Percentiles rank a stretch among this genome's conserved stretches.
phyloP scores from a whole-genome alignment of 805 yeast species.

The Ogataea minuta region DNA sequence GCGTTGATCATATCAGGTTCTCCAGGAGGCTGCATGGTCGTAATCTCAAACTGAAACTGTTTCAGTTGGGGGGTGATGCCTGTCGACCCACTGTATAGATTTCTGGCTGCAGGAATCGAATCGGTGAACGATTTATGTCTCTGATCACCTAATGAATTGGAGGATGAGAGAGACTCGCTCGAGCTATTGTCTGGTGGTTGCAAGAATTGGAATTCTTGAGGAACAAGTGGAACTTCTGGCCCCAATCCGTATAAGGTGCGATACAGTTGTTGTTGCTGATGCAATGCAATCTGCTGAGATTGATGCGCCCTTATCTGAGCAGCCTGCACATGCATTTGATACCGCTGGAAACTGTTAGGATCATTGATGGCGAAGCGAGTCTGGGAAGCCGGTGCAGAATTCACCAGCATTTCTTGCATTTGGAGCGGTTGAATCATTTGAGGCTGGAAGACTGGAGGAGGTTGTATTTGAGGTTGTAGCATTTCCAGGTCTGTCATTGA shows the following conservation, averaged over 20 bases:
- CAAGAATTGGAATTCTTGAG: conserved; percentile 1
- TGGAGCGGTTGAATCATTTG: conserved; percentile 3
- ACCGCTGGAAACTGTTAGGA: conserved; percentile 14
- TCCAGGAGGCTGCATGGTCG: conserved; percentile 13
- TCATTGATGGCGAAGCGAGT: conserved; percentile 18
- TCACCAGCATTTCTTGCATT: conserved; percentile 8
- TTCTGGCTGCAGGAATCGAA: not conserved
- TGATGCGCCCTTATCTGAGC: conserved; percentile 23
- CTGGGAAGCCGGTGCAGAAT: conserved; percentile 27
- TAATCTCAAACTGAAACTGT: conserved; percentile 21
- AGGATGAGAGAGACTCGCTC: conserved; percentile 13
- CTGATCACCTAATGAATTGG: conserved; percentile 1
- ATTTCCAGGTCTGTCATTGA: conserved; percentile 33
- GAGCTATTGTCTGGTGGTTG: conserved; percentile 11
- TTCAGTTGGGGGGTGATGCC: conserved; percentile 19
- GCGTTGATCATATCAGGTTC: conserved; percentile 1
- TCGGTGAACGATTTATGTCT: not conserved
- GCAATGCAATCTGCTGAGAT: conserved; percentile 20
- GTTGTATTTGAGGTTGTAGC: conserved; percentile 14
- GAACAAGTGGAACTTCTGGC: not conserved
- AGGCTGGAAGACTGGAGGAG: conserved; percentile 2
- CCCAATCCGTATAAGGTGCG: conserved; percentile 2
- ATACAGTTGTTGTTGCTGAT: conserved; percentile 17
- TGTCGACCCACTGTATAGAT: conserved; percentile 5
- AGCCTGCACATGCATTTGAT: conserved; percentile 22